Base-by-base conservation (phyloP, 495 filamentous ascomycete genomes). In the Penicillium cataractarum region DNA sequence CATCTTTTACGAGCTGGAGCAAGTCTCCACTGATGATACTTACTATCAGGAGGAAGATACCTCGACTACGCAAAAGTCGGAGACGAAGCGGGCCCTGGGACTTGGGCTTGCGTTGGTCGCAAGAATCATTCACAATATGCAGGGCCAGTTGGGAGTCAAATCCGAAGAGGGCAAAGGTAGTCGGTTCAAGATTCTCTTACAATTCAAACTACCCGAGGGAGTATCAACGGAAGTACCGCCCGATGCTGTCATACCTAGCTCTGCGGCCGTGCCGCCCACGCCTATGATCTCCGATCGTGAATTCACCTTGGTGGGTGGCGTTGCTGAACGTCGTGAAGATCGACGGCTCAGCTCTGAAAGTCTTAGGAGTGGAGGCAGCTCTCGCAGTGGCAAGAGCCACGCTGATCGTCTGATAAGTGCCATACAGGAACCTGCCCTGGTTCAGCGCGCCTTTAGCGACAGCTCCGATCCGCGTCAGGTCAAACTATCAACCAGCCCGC, bases 151-250 rank as follows among this genome's bases (percentile, higher is more conserved):
- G 21, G 85, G 91, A 24, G 79, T 98, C 6, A 96, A 93, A 65
- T 96, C 93, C 0, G 92, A 96, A 71, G 84, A 89, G 71, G 90
- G 91, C 0, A 91, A 90, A 67, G 94, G 94, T 1, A 94, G 92
- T 32, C 83, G 90, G 31, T 96, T 98, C 66, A 84, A 81, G 58
- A 76, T 80, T 29, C 66, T 71, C 24, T 60, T 81, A n/a, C 71
- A 75, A 13, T 80, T 81, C 46, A 60, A 68, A 13, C 37, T 76
- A 9, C 74, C 75, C 2, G 71, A 76, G 21, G 73, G 62, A 17
- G 46, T 50, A 2, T 21, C 58, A 15, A 26, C 39, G 1, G 46
- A 44, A 6, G 50, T 51, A 1, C 63, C 65, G 12, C 9, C 57
- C 4, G 54, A 48, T 12, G 22, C 55, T 0, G 29, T 19, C 19